phyloP scores from a whole-genome alignment of 106 monocot species.

The Phalaenopsis equestris region DNA sequence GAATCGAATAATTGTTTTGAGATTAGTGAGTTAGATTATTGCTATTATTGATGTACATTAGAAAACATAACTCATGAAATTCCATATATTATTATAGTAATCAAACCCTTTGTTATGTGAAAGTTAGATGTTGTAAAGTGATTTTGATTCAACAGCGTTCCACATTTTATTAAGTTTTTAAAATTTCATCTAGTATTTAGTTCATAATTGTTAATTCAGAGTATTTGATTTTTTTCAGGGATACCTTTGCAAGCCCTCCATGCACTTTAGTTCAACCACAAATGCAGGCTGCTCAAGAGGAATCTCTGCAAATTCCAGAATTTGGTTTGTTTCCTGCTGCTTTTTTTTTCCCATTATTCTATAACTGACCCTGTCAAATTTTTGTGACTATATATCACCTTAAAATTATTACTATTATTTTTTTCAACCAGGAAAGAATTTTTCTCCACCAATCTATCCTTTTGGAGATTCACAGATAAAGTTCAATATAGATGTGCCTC shows the following conservation, averaged over 20 bases:
- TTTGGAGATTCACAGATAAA: conserved; percentile 45
- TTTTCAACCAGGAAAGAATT: conserved; percentile 56
- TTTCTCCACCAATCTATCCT: conserved; percentile 93
- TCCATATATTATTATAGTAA: too few species aligned
- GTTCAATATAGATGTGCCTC: conserved; percentile 36
- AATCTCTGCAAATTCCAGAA: conserved; percentile 45
- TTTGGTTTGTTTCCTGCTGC: conserved; percentile 45
- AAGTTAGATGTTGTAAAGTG: not conserved
- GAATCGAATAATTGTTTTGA: not conserved
- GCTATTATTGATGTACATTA: too few species aligned
- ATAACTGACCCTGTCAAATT: not conserved
- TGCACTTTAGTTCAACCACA: conserved; percentile 93
- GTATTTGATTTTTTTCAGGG: conserved; percentile 35
- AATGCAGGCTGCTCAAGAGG: conserved; percentile 31
- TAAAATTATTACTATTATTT: not conserved
- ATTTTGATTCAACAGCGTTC: too few species aligned
- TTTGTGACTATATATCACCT: not conserved
- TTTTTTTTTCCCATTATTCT: not conserved
- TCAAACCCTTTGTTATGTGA: too few species aligned
- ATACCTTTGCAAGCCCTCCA: conserved; percentile 83
- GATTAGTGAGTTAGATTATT: not conserved
- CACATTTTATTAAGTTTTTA: not conserved
- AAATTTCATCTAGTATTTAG: not conserved
- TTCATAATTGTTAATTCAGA: not conserved
- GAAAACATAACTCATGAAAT: not conserved